Base-by-base conservation (phyloP, 768 basidiomycete genomes). In the Auricularia cornea region DNA sequence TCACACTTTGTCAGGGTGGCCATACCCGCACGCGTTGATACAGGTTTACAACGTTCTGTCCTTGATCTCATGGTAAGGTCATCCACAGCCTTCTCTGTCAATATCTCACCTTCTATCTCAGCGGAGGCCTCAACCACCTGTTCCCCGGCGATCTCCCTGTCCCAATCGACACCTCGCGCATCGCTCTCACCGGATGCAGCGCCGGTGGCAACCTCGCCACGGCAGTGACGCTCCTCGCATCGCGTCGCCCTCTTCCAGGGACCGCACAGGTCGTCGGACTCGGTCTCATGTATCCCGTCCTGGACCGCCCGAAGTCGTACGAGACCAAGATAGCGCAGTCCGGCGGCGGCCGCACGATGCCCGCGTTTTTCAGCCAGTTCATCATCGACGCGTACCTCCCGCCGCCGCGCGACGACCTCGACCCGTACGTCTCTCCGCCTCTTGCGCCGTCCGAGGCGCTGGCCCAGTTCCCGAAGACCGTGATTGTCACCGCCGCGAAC, bases 181-280 rank as follows among this genome's bases (percentile, higher is more conserved):
- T 67, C 35, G 67, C 67, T 20, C 29, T 67, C 10, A 64, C 63
- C 18, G 67, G 67, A n/a, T 62, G 51, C 26, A 64, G 62, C 26
- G 64, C 67, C 6, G 67, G 67, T n/a, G 52, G 56, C 10, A 67
- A 67, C 59, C 63, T 67, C 31, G 67, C 67, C n/a, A 62, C 62
- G n/a, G 57, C 67, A 5, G 28, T 66, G 14, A 67, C 66, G 5
- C 54, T 65, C 4, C 62, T 66, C 35, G 8, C 62, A 30, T 6
- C 66, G 3, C 26, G 23, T 10, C 41, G 62, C 10, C 67, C 67
- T 12, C 61, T 67, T 16, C 59, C 67, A 3, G 32, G 64, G 16
- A 29, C 12, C n/a, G 59, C 66, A 1, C n/a, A 60, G 16, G 35
- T 66, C n/a, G 52, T 51, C 18, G 65, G 59, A 29, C 33, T 63